Evolutionary conservation across 192 early-diverging fungal species (phyloP).

Genomic region (Backusella tuberculispora): DNA sequence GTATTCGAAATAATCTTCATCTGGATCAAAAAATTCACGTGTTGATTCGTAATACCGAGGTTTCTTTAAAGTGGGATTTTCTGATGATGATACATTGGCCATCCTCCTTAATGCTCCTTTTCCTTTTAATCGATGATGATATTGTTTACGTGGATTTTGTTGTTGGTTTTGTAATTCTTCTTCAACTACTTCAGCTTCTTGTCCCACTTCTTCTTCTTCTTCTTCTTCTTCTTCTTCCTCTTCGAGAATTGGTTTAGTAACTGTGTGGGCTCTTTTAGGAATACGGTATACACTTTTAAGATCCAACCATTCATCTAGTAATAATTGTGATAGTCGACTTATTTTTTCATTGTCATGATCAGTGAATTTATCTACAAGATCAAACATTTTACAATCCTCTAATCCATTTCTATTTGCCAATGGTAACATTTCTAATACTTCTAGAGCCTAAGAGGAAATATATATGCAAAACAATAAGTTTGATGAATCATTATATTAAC

Average conservation of each 20-base stretch:
- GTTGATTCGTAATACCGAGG: slow-evolving; percentile 23
- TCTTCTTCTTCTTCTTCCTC: slow-evolving; percentile 16
- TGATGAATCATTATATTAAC: slow-evolving; percentile 54
- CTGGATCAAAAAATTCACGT: slow-evolving; percentile 37
- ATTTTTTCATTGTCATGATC: slow-evolving; percentile 55
- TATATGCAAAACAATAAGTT: not conserved
- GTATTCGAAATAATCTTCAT: slow-evolving; percentile 40
- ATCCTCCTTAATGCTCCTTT: not conserved
- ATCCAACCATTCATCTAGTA: slow-evolving; percentile 55
- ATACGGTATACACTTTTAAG: slow-evolving; percentile 60
- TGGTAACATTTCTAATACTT: slow-evolving; percentile 75
- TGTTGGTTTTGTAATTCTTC: not conserved
- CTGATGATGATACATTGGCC: not conserved
- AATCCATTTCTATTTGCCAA: slow-evolving; percentile 79
- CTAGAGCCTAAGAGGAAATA: slow-evolving; percentile 23
- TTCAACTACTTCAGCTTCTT: not conserved
- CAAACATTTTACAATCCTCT: slow-evolving; percentile 76
- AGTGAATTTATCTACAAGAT: slow-evolving; percentile 57
- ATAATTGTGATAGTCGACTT: slow-evolving; percentile 50
- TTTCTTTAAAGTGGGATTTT: slow-evolving; percentile 15
- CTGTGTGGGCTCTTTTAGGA: slow-evolving; percentile 47
- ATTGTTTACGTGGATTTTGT: not conserved
- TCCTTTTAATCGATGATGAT: slow-evolving; percentile 3
- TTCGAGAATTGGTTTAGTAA: not conserved
- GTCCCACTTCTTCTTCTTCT: not conserved